Evolutionary conservation across 2,329 filamentous ascomycete genomes (phyloP).

Genomic region (Sarocladium kiliense): DNA sequence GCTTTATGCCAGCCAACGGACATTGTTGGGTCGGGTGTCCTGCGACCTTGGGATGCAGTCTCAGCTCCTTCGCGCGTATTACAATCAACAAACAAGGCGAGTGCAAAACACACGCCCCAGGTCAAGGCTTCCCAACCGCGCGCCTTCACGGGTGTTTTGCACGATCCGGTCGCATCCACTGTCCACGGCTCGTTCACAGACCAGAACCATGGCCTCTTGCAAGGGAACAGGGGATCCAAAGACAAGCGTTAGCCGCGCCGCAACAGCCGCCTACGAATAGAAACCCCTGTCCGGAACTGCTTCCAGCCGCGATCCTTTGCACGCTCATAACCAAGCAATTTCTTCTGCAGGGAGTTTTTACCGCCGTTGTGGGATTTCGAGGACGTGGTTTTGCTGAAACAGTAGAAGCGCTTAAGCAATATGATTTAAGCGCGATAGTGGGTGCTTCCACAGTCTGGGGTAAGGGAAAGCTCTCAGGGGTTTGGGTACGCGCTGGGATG

Average conservation of each 20-base stretch:
- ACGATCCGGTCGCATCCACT: no score
- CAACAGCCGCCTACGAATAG: no score
- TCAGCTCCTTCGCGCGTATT: background rate
- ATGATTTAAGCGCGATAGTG: background rate
- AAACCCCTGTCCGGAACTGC: no score
- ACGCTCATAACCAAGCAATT: background rate
- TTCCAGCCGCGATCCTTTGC: background rate
- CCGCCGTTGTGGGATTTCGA: background rate
- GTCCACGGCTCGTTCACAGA: no score
- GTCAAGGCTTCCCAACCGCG: background rate
- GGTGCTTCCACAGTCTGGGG: background rate
- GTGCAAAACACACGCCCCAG: background rate
- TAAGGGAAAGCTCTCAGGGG: background rate
- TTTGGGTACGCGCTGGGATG: background rate
- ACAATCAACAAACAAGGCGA: background rate
- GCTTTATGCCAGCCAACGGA: background rate
- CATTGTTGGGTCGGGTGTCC: background rate
- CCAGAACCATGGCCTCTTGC: no score
- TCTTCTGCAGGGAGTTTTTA: background rate
- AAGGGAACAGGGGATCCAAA: no score
- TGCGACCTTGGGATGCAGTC: background rate
- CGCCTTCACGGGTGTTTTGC: no score
- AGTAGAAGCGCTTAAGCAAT: background rate
- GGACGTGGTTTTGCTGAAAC: constrained; percentile 3
- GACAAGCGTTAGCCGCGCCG: no score